These are phyloP conservation scores for Suillus subluteus DNA, from an alignment of 768 basidiomycete genomes.

Conservation along the genomic window DNA sequence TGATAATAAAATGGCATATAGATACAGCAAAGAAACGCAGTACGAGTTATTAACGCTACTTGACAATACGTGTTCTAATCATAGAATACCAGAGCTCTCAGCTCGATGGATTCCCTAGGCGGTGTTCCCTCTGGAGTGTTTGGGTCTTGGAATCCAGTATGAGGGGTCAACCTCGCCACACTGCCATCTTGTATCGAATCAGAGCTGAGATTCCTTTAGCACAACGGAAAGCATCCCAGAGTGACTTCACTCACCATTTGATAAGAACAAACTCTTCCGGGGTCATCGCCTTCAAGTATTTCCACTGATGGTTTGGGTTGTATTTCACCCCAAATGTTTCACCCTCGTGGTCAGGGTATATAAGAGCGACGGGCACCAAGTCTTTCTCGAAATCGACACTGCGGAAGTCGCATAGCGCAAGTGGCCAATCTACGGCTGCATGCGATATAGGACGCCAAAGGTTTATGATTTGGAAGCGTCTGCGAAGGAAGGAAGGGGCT, in stretches of 20 bases:
- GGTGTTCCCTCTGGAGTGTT: conserved; percentile 35
- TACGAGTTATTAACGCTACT: neutral
- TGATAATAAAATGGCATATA: no score
- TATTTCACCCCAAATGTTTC: conserved; percentile 45
- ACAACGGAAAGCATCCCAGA: neutral
- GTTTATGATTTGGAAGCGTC: conserved; percentile 57
- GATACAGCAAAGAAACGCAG: no score
- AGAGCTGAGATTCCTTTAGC: conserved; percentile 26
- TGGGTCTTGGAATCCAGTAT: conserved; percentile 40
- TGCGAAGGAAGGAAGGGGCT: conserved; percentile 41
- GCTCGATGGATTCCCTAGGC: conserved; percentile 39
- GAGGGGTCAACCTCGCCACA: conserved; percentile 35
- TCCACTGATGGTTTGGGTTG: conserved; percentile 47
- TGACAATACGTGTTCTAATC: neutral
- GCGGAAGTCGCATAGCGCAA: conserved; percentile 52
- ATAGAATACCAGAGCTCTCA: conserved; percentile 24
- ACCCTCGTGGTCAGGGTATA: conserved; percentile 46
- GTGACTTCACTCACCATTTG: conserved; percentile 43
- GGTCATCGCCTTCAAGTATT: conserved; percentile 46
- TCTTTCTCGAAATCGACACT: conserved; percentile 43
- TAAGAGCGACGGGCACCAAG: conserved; percentile 39
- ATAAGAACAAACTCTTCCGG: conserved; percentile 50
- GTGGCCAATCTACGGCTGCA: conserved; percentile 49
- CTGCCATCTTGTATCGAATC: conserved; percentile 41
- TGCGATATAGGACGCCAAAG: conserved; percentile 56